A percentile compares a stretch with the other conserved stretches of the same genome.
These are phyloP conservation scores for Ustilago nuda DNA, from an alignment of 1,284 basidiomycete genomes.

Conservation along the genomic window DNA sequence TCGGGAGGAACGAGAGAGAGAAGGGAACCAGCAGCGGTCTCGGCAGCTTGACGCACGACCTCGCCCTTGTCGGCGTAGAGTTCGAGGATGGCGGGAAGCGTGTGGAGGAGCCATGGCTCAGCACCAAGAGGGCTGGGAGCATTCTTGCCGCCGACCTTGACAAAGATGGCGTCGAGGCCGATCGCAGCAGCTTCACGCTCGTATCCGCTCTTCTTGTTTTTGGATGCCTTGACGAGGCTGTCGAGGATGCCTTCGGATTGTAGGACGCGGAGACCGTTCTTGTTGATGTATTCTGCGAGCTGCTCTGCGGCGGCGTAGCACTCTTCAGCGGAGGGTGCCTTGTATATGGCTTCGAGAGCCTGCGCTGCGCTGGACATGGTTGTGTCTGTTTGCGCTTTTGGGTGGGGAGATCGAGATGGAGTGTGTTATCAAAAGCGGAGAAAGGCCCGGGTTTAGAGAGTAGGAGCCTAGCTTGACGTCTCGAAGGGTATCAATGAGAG, in stretches of 20 bases:
- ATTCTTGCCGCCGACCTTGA: constrained; percentile 68
- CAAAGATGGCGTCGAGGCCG: constrained; percentile 71
- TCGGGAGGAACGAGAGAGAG: constrained; percentile 86
- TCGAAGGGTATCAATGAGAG: constrained; percentile 22
- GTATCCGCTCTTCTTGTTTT: constrained; percentile 86
- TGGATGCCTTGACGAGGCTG: constrained; percentile 74
- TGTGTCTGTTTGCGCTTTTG: constrained; percentile 17
- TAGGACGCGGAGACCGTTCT: constrained; percentile 67
- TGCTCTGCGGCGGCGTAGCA: constrained; percentile 68
- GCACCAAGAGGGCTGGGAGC: constrained; percentile 76
- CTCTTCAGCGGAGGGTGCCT: constrained; percentile 59
- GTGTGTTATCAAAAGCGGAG: neutral
- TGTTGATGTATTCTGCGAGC: constrained; percentile 69
- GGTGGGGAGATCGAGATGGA: neutral
- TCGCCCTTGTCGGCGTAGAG: constrained; percentile 95
- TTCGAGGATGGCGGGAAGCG: constrained; percentile 83
- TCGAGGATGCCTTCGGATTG: constrained; percentile 68
- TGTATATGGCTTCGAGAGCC: constrained; percentile 55
- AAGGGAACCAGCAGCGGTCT: constrained; percentile 84
- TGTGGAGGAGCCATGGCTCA: constrained; percentile 84
- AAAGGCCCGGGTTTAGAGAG: neutral
- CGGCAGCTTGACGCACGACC: constrained; percentile 85
- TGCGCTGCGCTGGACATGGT: constrained; percentile 42
- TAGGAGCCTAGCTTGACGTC: neutral
- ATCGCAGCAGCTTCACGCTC: constrained; percentile 93